phyloP scores from a whole-genome alignment of 257 asterid genomes.

The Ilex aquifolium region DNA sequence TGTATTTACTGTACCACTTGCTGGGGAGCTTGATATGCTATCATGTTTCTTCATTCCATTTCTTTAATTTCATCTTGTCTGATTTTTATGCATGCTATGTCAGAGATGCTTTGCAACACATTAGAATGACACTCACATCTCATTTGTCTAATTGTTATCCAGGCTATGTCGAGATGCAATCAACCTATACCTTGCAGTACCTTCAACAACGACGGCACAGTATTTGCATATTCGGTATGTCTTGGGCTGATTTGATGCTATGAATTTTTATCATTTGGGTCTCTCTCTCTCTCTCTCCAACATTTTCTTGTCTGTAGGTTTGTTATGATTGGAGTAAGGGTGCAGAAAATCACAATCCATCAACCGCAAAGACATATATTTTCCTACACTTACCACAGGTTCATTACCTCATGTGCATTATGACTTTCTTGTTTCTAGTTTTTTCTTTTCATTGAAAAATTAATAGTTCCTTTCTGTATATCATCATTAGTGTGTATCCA shows the following conservation, averaged over 20 bases:
- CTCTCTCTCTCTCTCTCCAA: not conserved
- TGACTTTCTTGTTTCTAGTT: not conserved
- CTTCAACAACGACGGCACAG: not conserved
- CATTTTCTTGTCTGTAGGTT: not conserved
- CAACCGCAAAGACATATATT: not conserved
- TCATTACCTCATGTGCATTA: not conserved
- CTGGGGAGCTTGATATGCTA: too few relatives aligned
- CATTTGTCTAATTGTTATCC: not conserved
- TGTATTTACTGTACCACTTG: too few relatives aligned
- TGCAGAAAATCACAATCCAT: constrained; percentile 3
- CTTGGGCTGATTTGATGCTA: not conserved
- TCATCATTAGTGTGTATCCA: not conserved
- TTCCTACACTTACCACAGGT: constrained; percentile 1
- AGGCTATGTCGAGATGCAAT: constrained; percentile 1
- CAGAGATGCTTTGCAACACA: too few relatives aligned
- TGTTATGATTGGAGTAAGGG: constrained; percentile 3
- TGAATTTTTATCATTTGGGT: not conserved
- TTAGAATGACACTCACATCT: not conserved
- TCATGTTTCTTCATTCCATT: too few relatives aligned
- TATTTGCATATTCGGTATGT: not conserved
- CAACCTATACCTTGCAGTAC: constrained; percentile 3
- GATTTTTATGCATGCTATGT: too few relatives aligned
- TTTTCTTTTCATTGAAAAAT: too few relatives aligned
- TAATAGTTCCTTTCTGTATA: not conserved
- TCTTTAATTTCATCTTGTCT: too few relatives aligned